Percentiles rank a stretch among this genome's conserved stretches.
Conservation (phyloP, 2,329 filamentous ascomycete species). For the Colletotrichum euphorbiae region DNA sequence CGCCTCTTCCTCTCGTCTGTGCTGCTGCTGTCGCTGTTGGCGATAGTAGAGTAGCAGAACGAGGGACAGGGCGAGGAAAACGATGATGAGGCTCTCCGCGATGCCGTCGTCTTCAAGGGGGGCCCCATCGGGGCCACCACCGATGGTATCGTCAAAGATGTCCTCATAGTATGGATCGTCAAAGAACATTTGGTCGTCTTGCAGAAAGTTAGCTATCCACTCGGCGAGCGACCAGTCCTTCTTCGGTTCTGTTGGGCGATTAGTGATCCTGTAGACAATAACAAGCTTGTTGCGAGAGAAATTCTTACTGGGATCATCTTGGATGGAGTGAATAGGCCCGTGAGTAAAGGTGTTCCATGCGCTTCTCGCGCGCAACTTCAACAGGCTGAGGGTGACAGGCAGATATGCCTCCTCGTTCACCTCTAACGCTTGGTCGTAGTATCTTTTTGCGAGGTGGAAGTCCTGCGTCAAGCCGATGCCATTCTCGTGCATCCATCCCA, state of each 20-base stretch:
- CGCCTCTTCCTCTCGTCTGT: conserved; percentile 56
- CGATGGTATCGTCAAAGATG: conserved; percentile 66
- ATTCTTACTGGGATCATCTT: conserved; percentile 84
- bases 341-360: conserved; percentile 95
- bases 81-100: conserved; percentile 85
- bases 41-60: conserved; percentile 85
- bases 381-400: conserved; percentile 87
- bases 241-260: conserved; percentile 65
- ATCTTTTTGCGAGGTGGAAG: conserved; percentile 95
- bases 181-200: conserved; percentile 74
- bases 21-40: conserved; percentile 73
- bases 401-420: conserved; percentile 95
- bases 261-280: conserved; percentile 41
- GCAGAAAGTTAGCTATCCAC: conserved; percentile 88
- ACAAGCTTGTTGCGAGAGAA: not conserved
- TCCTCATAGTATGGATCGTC: conserved; percentile 69
- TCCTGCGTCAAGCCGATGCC: conserved; percentile 93
- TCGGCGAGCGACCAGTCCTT: conserved; percentile 84
- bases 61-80: conserved; percentile 79
- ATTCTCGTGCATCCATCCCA: conserved; percentile 99
- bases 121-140: conserved; percentile 66
- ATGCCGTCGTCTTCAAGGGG: conserved; percentile 78
- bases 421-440: conserved; percentile 92
- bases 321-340: conserved; percentile 91
- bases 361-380: conserved; percentile 86